Evolutionary conservation across 768 basidiomycete genomes (phyloP), one percentile per base, ranked within the genome.

Genomic region (Daedalea quercina): DNA sequence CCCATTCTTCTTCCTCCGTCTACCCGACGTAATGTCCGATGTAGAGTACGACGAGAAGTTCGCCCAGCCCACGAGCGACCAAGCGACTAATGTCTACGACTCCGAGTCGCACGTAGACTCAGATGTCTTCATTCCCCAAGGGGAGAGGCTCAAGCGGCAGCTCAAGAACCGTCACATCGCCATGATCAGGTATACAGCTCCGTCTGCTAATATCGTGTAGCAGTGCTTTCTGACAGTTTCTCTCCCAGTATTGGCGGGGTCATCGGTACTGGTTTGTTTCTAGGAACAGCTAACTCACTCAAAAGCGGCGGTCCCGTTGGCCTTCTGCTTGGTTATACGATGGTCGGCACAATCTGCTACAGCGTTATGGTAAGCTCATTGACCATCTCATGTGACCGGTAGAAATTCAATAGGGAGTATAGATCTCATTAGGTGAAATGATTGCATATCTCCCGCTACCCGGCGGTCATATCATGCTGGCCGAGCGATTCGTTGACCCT

Each of bases 381-480:
- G 35, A 9, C n/a, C 11, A 4, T 4, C 11, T 11, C 37, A 20
- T 45, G n/a, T 28, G 33, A 50, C 44, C n/a, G n/a, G 57, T 43
- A 22, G 41, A 11, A 47, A 4, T 6, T 4, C 11, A 31, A 11
- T 37, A 57, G 50, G 13, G 41, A 35, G 23, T 25, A 22, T 57
- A 85, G 84, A 67, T 87, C 53, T 84, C 83, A 2, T 71, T 89
- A 34, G 77, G 84, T 8, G 84, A 86, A 70, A 86, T 87, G 89
- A 63, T 91, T 44, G 80, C 88, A 0, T 91, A 76, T 65, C 75
- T 92, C 4, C 90, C 90, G 0, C 75, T 92, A 47, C 76, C 87
- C 24, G 90, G 90, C 53, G 90, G 81, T 41, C 88, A 90, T 59
- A 90, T 91, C 67, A 87, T 75, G 54, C 69, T 92, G n/a, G 84